phyloP scores from a whole-genome alignment of 2,329 filamentous ascomycete species.

The Colletotrichum sp. region DNA sequence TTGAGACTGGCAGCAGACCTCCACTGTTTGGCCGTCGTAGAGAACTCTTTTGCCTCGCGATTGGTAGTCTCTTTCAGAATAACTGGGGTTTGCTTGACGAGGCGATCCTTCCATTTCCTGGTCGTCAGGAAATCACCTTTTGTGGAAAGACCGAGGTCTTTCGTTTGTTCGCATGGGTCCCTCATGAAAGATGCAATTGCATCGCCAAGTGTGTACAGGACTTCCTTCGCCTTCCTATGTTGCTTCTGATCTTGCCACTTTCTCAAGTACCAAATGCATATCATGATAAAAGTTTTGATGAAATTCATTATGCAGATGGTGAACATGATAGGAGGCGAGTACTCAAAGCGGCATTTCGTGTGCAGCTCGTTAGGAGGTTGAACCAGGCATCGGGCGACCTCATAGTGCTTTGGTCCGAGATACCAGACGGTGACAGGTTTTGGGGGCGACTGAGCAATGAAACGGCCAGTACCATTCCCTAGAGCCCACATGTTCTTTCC shows the following conservation, averaged over 20 bases:
- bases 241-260: background rate
- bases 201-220: background rate
- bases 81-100: background rate
- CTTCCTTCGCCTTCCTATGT: background rate
- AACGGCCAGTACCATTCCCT: background rate
- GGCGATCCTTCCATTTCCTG: background rate
- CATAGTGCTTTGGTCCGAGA: background rate
- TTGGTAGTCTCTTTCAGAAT: background rate
- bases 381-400: background rate
- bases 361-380: background rate
- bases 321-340: background rate
- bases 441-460: background rate
- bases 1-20: background rate
- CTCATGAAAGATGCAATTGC: background rate
- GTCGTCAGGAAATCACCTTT: background rate
- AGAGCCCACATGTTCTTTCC: conserved; percentile 2
- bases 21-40: background rate
- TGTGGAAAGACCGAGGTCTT: background rate
- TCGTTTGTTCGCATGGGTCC: background rate
- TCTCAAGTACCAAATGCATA: background rate
- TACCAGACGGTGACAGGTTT: background rate
- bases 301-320: background rate
- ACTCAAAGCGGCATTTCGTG: background rate
- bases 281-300: background rate
- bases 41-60: background rate